Conservation (phyloP, 306 rosid species). For the Senna siamea region DNA sequence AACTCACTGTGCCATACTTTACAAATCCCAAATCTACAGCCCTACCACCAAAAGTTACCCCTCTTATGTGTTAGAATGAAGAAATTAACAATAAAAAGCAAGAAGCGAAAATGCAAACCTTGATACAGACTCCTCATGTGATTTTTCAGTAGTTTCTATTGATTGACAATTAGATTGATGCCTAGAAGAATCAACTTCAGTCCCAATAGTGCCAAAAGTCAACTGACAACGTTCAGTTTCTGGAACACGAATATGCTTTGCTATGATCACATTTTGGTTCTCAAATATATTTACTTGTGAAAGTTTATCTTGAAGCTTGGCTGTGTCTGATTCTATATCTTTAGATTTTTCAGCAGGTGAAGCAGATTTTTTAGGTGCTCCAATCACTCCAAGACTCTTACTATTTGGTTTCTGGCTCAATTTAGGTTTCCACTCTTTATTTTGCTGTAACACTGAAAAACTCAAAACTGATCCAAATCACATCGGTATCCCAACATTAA, state of each 20-base stretch:
- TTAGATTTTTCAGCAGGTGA: constrained; percentile 60
- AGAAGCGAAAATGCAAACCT: constrained; percentile 55
- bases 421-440: constrained; percentile 97
- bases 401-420: constrained; percentile 72
- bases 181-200: constrained; percentile 60
- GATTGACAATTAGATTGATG: constrained; percentile 53
- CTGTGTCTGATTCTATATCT: constrained; percentile 55
- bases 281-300: constrained; percentile 60
- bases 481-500: neutral
- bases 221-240: constrained; percentile 80
- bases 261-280: constrained; percentile 83
- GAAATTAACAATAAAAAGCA: neutral
- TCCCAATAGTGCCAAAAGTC: constrained; percentile 92
- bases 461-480: constrained; percentile 33
- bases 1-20: neutral
- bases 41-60: neutral
- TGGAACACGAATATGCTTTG: constrained; percentile 86
- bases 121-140: constrained; percentile 53
- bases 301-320: constrained; percentile 66
- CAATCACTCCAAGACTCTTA: constrained; percentile 78
- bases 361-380: constrained; percentile 69
- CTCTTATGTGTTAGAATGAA: neutral
- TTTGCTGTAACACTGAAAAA: constrained; percentile 78
- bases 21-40: constrained; percentile 8
- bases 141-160: constrained; percentile 54